Evolutionary conservation across 2,329 filamentous ascomycete genomes (phyloP).

Genomic region (Aspergillus eucalypticola): DNA sequence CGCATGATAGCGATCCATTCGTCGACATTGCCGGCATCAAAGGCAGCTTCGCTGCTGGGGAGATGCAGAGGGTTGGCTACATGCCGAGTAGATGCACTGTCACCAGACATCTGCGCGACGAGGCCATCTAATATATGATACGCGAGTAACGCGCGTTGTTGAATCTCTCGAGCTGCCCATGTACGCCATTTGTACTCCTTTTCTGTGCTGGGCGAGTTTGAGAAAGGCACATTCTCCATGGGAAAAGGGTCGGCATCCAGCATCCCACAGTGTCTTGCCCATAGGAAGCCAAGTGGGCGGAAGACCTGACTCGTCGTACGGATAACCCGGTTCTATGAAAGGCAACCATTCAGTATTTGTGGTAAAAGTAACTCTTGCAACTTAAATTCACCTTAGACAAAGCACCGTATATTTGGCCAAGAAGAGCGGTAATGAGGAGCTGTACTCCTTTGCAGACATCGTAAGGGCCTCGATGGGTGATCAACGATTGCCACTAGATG

Average conservation of each 20-base stretch:
- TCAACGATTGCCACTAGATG: slow-evolving; percentile 45
- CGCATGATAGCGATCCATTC: slow-evolving; percentile 45
- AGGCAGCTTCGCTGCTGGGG: slow-evolving; percentile 43
- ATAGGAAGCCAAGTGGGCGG: slow-evolving; percentile 47
- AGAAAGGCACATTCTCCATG: slow-evolving; percentile 35
- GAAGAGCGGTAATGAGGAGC: slow-evolving; percentile 45
- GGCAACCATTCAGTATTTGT: background rate
- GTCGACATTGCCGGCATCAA: slow-evolving; percentile 43
- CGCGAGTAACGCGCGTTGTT: slow-evolving; percentile 47
- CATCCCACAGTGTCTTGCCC: slow-evolving; percentile 50
- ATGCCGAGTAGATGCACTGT: slow-evolving; percentile 46
- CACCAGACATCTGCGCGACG: slow-evolving; percentile 47
- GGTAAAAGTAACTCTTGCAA: background rate
- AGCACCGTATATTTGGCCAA: slow-evolving; percentile 48
- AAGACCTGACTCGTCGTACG: slow-evolving; percentile 49
- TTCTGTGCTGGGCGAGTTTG: slow-evolving; percentile 33
- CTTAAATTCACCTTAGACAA: slow-evolving; percentile 38
- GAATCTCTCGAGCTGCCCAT: slow-evolving; percentile 48
- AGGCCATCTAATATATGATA: slow-evolving; percentile 50
- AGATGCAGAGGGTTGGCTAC: slow-evolving; percentile 44
- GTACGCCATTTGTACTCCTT: slow-evolving; percentile 45
- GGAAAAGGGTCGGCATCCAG: slow-evolving; percentile 40
- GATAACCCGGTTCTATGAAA: slow-evolving; percentile 39
- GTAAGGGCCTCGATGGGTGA: slow-evolving; percentile 45
- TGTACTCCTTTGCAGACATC: slow-evolving; percentile 49